These are phyloP conservation scores for Apiospora marii DNA, from an alignment of 2,329 filamentous ascomycete genomes.

Conservation along the genomic window DNA sequence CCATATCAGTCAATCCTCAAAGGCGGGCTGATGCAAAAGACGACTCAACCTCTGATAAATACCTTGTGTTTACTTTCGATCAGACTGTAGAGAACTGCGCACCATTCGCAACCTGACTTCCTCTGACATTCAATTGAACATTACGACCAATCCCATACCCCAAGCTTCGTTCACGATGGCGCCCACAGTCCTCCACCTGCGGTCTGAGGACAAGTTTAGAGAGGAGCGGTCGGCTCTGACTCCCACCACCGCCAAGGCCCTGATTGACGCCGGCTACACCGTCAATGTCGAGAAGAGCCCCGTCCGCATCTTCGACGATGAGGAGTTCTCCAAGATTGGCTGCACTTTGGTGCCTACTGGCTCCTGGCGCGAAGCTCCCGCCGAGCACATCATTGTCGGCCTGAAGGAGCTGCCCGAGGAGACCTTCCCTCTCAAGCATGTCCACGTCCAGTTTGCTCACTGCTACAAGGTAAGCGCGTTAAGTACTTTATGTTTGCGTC, in stretches of 20 bases:
- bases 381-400: constrained; percentile 75
- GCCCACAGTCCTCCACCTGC: constrained; percentile 57
- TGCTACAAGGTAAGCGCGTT: constrained; percentile 67
- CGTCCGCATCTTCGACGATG: constrained; percentile 71
- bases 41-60: background rate
- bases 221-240: constrained; percentile 60
- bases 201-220: constrained; percentile 66
- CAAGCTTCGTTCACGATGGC: constrained; percentile 34
- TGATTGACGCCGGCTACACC: constrained; percentile 73
- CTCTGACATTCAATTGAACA: no score
- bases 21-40: background rate
- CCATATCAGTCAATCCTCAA: background rate
- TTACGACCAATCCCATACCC: background rate
- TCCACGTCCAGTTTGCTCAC: constrained; percentile 76
- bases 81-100: background rate
- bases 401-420: constrained; percentile 82
- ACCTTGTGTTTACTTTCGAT: background rate
- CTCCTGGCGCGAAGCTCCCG: constrained; percentile 72
- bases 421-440: constrained; percentile 75
- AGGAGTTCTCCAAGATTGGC: constrained; percentile 68
- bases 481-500: no score
- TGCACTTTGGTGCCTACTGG: constrained; percentile 71
- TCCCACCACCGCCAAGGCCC: constrained; percentile 58
- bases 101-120: background rate
- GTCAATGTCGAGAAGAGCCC: constrained; percentile 73